These are phyloP conservation scores for Naganishia antarctica DNA, from an alignment of 768 basidiomycete species.

Conservation along the genomic window DNA sequence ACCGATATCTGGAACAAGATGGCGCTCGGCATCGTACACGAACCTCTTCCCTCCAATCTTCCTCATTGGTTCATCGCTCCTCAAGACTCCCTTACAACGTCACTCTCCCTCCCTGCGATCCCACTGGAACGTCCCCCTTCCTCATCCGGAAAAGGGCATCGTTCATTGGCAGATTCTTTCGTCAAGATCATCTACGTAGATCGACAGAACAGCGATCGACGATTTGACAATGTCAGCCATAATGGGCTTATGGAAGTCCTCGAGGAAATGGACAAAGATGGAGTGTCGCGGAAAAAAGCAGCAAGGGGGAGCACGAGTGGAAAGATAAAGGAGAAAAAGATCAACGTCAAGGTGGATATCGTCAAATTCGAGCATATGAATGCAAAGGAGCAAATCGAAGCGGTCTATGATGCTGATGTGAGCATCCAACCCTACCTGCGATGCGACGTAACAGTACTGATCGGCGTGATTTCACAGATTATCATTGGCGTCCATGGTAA, in stretches of 20 bases:
- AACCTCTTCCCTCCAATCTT: slow-evolving; percentile 24
- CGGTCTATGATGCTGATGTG: slow-evolving; percentile 33
- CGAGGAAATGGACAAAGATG: slow-evolving; percentile 52
- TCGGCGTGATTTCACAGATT: slow-evolving; percentile 19
- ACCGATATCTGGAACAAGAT: slow-evolving; percentile 31
- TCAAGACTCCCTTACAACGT: slow-evolving; percentile 11
- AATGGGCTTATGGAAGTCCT: slow-evolving; percentile 53
- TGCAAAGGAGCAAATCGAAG: slow-evolving; percentile 33
- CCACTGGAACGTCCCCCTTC: slow-evolving; percentile 18
- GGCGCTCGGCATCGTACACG: slow-evolving; percentile 29
- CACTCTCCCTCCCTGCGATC: slow-evolving; percentile 14
- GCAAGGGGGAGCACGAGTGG: neutral
- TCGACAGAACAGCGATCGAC: slow-evolving; percentile 58
- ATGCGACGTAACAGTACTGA: neutral
- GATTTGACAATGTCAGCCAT: slow-evolving; percentile 55
- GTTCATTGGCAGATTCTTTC: slow-evolving; percentile 2
- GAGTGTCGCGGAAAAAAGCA: slow-evolving; percentile 58
- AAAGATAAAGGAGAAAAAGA: slow-evolving; percentile 25
- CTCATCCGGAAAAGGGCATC: slow-evolving; percentile 13
- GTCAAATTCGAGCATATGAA: slow-evolving; percentile 34
- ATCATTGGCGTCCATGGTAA: slow-evolving; percentile 38
- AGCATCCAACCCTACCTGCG: slow-evolving; percentile 6
- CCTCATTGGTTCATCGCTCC: slow-evolving; percentile 22
- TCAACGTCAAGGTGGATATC: slow-evolving; percentile 22
- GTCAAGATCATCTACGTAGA: slow-evolving; percentile 63